Percentiles rank a stretch among this genome's conserved stretches.
These are phyloP conservation scores for Orbilia brochopaga DNA, from an alignment of 2,329 filamentous ascomycete species.

Conservation along the genomic window DNA sequence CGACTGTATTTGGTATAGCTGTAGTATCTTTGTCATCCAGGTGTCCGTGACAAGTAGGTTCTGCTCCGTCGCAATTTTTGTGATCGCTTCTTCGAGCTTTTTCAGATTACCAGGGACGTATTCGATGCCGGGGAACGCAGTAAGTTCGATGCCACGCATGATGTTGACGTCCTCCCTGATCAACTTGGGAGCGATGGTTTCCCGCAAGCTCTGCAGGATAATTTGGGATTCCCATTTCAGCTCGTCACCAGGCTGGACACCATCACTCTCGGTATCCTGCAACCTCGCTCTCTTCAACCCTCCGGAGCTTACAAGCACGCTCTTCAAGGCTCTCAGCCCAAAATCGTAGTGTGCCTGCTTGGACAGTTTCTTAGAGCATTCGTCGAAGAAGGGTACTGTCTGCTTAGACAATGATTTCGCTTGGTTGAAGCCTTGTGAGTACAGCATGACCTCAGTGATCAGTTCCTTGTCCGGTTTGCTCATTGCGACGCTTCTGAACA, in stretches of 20 bases:
- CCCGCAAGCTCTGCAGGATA: slow-evolving; percentile 95
- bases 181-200: slow-evolving; percentile 97
- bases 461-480: slow-evolving; percentile 99
- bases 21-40: slow-evolving; percentile 97
- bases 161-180: slow-evolving; percentile 89
- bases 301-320: slow-evolving; percentile 96
- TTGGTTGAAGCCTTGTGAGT: slow-evolving; percentile 98
- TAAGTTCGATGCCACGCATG: slow-evolving; percentile 79
- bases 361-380: slow-evolving; percentile 78
- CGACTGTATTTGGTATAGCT: slow-evolving; percentile 96
- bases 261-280: slow-evolving; percentile 51
- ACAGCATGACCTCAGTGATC: slow-evolving; percentile 99
- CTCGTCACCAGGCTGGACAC: slow-evolving; percentile 27
- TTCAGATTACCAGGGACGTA: slow-evolving; percentile 89
- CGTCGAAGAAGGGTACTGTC: slow-evolving; percentile 97
- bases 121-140: slow-evolving; percentile 88
- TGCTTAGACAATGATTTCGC: slow-evolving; percentile 93
- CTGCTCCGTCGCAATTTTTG: slow-evolving; percentile 79
- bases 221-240: slow-evolving; percentile 78
- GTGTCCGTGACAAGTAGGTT: slow-evolving; percentile 88
- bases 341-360: slow-evolving; percentile 99
- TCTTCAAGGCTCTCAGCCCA: slow-evolving; percentile 94
- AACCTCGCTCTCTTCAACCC: slow-evolving; percentile 78
- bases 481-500: slow-evolving; percentile 99
- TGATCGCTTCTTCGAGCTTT: slow-evolving; percentile 79